A percentile compares a stretch with the other conserved stretches of the same genome.
Evolutionary conservation across 169 alveolate species (phyloP).

Genomic region (Plasmodium malariae): DNA sequence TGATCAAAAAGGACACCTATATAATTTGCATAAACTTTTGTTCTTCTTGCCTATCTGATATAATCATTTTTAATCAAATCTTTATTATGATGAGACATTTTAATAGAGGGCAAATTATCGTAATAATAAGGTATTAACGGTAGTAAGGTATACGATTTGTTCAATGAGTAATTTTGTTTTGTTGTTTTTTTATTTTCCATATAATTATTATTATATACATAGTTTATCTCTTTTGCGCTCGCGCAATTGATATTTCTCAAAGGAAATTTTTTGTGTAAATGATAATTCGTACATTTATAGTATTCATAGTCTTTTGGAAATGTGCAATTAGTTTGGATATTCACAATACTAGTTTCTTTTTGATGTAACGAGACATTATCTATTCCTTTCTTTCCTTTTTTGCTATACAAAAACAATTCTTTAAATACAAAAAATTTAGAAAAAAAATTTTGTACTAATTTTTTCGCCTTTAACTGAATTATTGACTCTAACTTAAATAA

Average conservation of each 20-base stretch:
- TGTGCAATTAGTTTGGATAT: neutral
- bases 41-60: no score
- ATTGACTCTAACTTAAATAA: slow-evolving; percentile 29
- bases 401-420: neutral
- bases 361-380: neutral
- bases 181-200: neutral
- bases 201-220: slow-evolving; percentile 1
- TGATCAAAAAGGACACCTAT: no score
- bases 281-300: slow-evolving; percentile 8
- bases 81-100: slow-evolving; percentile 12
- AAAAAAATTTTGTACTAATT: slow-evolving; percentile 23
- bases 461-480: slow-evolving; percentile 3
- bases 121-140: slow-evolving; percentile 58
- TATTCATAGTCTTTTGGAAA: slow-evolving; percentile 16
- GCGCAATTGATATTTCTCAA: neutral
- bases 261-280: neutral
- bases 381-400: neutral
- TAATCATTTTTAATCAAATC: no score
- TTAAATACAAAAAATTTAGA: neutral
- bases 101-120: slow-evolving; percentile 57
- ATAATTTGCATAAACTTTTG: no score
- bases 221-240: neutral
- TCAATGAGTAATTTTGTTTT: neutral
- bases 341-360: neutral
- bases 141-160: neutral